Conservation (phyloP, 768 basidiomycete genomes). For the Leccinellum rugosiceps region DNA sequence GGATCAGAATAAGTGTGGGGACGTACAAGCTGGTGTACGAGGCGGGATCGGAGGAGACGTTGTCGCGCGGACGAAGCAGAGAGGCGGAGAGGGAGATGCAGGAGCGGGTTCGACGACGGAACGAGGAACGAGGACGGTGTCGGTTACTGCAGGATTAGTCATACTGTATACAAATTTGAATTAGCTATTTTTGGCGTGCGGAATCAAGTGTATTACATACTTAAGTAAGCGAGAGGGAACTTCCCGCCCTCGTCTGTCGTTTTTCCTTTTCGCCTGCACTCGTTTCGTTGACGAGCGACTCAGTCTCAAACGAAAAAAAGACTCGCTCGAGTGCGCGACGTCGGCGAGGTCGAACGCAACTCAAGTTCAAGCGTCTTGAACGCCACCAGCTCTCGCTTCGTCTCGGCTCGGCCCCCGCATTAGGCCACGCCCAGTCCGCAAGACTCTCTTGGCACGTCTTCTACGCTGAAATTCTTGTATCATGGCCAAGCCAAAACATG, state of each 20-base stretch:
- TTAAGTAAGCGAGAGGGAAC: conserved; percentile 16
- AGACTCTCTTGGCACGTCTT: conserved; percentile 39
- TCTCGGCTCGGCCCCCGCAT: conserved; percentile 18
- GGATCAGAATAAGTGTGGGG: conserved; percentile 54
- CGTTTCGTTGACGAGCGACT: not conserved
- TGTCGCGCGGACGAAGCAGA: conserved; percentile 37
- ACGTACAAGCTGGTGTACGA: conserved; percentile 73
- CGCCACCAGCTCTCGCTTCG: not conserved
- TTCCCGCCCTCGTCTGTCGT: conserved; percentile 8
- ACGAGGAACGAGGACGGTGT: conserved; percentile 57
- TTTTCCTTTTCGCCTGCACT: conserved; percentile 1
- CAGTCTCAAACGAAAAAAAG: not conserved
- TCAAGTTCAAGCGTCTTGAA: not conserved
- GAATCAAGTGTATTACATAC: conserved; percentile 15
- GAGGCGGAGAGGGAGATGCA: conserved; percentile 35
- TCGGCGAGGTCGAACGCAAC: not conserved
- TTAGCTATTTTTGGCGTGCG: conserved; percentile 17
- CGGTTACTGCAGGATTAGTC: conserved; percentile 28
- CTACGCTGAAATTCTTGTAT: conserved; percentile 31
- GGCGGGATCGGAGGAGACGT: conserved; percentile 55
- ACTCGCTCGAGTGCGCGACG: not conserved
- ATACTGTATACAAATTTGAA: not conserved
- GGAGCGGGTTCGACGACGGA: conserved; percentile 42
- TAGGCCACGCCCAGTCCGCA: conserved; percentile 32
- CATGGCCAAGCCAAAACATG: conserved; percentile 55